Conservation (phyloP, 1,284 basidiomycete species). For the Vanrija sp. region DNA sequence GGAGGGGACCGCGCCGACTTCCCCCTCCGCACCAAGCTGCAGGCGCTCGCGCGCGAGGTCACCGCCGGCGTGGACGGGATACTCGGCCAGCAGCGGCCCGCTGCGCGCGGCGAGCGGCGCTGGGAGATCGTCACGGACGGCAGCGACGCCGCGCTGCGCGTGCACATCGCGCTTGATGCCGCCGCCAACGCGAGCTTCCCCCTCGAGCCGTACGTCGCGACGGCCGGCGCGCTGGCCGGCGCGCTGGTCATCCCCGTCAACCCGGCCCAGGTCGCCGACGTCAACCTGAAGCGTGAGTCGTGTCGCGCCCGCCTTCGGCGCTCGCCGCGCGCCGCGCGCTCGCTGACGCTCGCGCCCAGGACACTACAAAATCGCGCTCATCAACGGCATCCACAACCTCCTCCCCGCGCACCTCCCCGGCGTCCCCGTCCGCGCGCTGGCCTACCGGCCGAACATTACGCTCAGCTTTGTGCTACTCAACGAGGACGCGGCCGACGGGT, state of each 20-base stretch:
- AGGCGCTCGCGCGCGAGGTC: slow-evolving; percentile 23
- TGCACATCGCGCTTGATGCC: slow-evolving; percentile 27
- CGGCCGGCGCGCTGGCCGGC: slow-evolving; percentile 15
- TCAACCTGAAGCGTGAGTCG: slow-evolving; percentile 29
- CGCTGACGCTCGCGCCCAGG: slow-evolving; percentile 12
- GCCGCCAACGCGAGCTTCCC: slow-evolving; percentile 31
- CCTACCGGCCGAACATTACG: slow-evolving; percentile 69
- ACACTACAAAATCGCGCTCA: slow-evolving; percentile 35
- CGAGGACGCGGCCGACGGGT: slow-evolving; percentile 71
- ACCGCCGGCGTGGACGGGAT: slow-evolving; percentile 34
- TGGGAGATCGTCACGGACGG: slow-evolving; percentile 27
- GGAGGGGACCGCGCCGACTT: slow-evolving; percentile 23
- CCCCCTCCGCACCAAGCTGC: slow-evolving; percentile 18
- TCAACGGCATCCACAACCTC: slow-evolving; percentile 60
- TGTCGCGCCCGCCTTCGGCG: too few relatives aligned
- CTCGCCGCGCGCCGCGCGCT: not conserved
- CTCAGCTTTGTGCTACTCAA: slow-evolving; percentile 62
- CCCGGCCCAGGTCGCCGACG: slow-evolving; percentile 26
- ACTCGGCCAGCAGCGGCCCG: slow-evolving; percentile 16
- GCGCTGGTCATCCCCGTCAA: slow-evolving; percentile 38
- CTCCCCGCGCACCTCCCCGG: slow-evolving; percentile 51
- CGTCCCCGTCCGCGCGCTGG: slow-evolving; percentile 46
- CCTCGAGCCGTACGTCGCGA: slow-evolving; percentile 39
- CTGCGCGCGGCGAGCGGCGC: slow-evolving; percentile 14
- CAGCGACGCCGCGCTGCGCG: slow-evolving; percentile 18